Conservation (phyloP, 108 stramenopile genomes). For the Fragilariopsis cylindrus region DNA sequence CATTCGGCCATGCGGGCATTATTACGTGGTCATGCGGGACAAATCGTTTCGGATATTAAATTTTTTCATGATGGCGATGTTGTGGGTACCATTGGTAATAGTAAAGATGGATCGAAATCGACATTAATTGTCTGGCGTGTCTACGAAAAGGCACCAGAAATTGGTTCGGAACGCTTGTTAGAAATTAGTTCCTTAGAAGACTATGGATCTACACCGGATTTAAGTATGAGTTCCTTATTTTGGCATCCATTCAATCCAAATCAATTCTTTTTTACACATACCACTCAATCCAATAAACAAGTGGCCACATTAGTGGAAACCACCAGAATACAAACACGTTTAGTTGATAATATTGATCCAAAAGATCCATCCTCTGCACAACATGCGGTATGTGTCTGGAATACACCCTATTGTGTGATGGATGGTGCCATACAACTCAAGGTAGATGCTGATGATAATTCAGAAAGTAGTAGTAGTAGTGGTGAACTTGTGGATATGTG, state of each 20-base stretch:
- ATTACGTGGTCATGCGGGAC: constrained; percentile 60
- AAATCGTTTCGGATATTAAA: constrained; percentile 41
- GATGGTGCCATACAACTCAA: constrained; percentile 50
- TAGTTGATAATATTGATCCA: constrained; percentile 7
- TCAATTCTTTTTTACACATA: constrained; percentile 62
- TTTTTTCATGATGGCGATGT: constrained; percentile 52
- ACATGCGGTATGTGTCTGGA: constrained; percentile 45
- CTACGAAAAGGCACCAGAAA: constrained; percentile 34
- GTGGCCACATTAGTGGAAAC: constrained; percentile 79
- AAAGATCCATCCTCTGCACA: constrained; percentile 13
- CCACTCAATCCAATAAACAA: constrained; percentile 22
- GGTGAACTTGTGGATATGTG: constrained; percentile 54
- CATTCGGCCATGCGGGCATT: constrained; percentile 50
- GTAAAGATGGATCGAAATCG: constrained; percentile 34
- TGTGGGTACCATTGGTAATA: constrained; percentile 40
- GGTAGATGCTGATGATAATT: neutral
- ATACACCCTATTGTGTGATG: constrained; percentile 30
- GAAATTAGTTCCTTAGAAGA: constrained; percentile 30
- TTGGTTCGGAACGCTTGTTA: constrained; percentile 59
- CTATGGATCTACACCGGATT: neutral
- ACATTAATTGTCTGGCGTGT: constrained; percentile 46
- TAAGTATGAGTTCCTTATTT: constrained; percentile 39
- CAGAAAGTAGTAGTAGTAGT: neutral
- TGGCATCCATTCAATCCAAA: constrained; percentile 89
- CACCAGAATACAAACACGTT: constrained; percentile 42